Evolutionary conservation across 2,329 filamentous ascomycete species (phyloP).

Genomic region (Botrytis byssoidea): DNA sequence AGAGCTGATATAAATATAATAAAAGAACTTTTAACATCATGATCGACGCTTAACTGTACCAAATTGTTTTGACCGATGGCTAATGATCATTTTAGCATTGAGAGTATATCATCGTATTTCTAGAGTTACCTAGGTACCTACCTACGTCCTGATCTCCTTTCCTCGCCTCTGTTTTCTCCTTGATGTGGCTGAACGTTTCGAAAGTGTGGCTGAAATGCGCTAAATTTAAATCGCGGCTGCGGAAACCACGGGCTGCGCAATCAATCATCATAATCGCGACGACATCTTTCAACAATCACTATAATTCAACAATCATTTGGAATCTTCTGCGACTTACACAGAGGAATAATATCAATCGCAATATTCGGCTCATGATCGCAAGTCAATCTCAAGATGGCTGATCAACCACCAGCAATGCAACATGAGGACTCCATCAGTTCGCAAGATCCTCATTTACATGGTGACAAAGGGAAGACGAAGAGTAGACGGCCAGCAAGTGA

Average conservation of each 20-base stretch:
- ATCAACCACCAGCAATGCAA: slow-evolving; percentile 31
- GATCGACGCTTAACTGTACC: neutral
- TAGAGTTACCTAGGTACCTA: too few species aligned
- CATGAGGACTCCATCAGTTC: slow-evolving; percentile 53
- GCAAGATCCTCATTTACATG: slow-evolving; percentile 51
- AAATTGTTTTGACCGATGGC: neutral
- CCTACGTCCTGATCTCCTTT: neutral
- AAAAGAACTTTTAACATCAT: neutral
- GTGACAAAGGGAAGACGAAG: slow-evolving; percentile 77
- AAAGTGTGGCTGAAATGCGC: slow-evolving; percentile 15
- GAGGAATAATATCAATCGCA: slow-evolving; percentile 5
- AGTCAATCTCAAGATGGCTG: slow-evolving; percentile 34
- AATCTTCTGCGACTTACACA: neutral
- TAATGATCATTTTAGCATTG: neutral
- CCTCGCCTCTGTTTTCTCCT: neutral
- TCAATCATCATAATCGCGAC: slow-evolving; percentile 25
- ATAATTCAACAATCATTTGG: neutral
- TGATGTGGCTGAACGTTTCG: slow-evolving; percentile 24
- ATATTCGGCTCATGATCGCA: slow-evolving; percentile 33
- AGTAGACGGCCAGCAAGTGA: slow-evolving; percentile 86
- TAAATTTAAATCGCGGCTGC: slow-evolving; percentile 15
- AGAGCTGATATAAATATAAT: neutral
- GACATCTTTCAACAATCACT: slow-evolving; percentile 20
- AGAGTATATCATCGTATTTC: too few species aligned
- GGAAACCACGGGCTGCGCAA: slow-evolving; percentile 12